These are phyloP conservation scores for Alnus glutinosa DNA, from an alignment of 306 rosid species.

Conservation along the genomic window DNA sequence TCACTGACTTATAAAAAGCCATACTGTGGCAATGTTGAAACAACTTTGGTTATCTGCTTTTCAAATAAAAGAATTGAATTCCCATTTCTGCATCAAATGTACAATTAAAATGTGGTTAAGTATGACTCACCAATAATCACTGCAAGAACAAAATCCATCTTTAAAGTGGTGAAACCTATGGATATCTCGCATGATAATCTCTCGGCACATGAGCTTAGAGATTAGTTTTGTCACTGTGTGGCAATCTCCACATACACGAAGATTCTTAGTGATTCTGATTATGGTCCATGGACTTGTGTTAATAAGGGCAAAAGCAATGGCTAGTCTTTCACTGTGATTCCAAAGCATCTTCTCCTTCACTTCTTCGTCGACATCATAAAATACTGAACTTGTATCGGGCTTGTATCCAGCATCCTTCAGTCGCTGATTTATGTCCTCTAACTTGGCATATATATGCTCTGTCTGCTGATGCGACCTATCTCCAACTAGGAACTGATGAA, in stretches of 20 bases:
- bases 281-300: conserved; percentile 45
- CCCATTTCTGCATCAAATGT: conserved; percentile 3
- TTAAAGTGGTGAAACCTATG: conserved; percentile 58
- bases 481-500: conserved; percentile 60
- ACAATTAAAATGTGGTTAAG: conserved; percentile 14
- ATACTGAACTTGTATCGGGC: conserved; percentile 62
- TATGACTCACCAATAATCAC: conserved; percentile 57
- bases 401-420: conserved; percentile 57
- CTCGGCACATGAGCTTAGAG: conserved; percentile 42
- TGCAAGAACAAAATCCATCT: conserved; percentile 53
- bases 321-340: conserved; percentile 61
- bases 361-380: conserved; percentile 57
- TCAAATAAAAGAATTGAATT: conserved; percentile 22
- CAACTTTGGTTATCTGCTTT: conserved; percentile 4
- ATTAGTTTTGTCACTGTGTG: conserved; percentile 55
- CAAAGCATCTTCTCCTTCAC: conserved; percentile 65
- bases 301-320: conserved; percentile 58
- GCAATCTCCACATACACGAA: conserved; percentile 58
- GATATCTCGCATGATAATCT: conserved; percentile 60
- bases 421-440: conserved; percentile 44
- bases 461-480: conserved; percentile 53
- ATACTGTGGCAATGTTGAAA: conserved; percentile 25
- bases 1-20: conserved; percentile 8
- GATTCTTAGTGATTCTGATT: conserved; percentile 65
- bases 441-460: conserved; percentile 42